Evolutionary conservation across 2,329 filamentous ascomycete species (phyloP).

Genomic region (Penicillium sp.): DNA sequence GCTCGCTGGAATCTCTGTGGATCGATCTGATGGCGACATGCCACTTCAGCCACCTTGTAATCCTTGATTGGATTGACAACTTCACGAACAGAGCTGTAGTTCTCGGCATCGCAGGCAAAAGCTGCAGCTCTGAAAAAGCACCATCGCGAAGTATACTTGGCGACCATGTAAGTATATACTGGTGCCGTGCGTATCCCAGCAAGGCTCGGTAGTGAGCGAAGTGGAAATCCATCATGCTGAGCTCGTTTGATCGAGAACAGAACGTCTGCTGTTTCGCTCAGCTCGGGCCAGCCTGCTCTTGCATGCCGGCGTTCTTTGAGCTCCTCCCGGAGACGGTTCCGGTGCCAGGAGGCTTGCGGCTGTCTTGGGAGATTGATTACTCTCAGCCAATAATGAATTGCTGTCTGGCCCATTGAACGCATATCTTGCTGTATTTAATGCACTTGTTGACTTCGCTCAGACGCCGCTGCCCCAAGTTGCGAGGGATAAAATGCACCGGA

Average conservation of each 20-base stretch:
- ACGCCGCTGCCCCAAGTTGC: not conserved
- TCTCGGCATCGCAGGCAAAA: conserved; percentile 24
- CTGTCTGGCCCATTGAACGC: conserved; percentile 4
- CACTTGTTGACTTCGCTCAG: not conserved
- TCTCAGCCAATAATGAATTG: conserved; percentile 12
- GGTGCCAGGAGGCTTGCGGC: conserved; percentile 36
- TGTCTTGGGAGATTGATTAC: conserved; percentile 33
- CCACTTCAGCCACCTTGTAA: conserved; percentile 34
- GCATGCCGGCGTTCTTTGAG: conserved; percentile 34
- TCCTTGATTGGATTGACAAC: conserved; percentile 44
- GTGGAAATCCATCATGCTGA: conserved; percentile 35
- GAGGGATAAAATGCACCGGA: not conserved
- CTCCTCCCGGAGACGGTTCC: conserved; percentile 38
- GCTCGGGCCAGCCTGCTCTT: conserved; percentile 22
- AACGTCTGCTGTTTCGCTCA: conserved; percentile 46
- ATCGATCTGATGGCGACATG: conserved; percentile 38
- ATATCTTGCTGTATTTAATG: not conserved
- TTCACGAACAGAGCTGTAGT: conserved; percentile 32
- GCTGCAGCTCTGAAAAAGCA: conserved; percentile 39
- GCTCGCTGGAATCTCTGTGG: conserved; percentile 27
- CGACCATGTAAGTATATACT: conserved; percentile 41
- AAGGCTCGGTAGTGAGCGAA: conserved; percentile 26
- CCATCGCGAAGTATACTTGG: conserved; percentile 44
- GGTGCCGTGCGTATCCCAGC: conserved; percentile 17
- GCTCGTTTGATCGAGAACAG: conserved; percentile 41